These are phyloP conservation scores for Myriosclerotinia curreyana DNA, from an alignment of 2,329 filamentous ascomycete species.

Conservation along the genomic window DNA sequence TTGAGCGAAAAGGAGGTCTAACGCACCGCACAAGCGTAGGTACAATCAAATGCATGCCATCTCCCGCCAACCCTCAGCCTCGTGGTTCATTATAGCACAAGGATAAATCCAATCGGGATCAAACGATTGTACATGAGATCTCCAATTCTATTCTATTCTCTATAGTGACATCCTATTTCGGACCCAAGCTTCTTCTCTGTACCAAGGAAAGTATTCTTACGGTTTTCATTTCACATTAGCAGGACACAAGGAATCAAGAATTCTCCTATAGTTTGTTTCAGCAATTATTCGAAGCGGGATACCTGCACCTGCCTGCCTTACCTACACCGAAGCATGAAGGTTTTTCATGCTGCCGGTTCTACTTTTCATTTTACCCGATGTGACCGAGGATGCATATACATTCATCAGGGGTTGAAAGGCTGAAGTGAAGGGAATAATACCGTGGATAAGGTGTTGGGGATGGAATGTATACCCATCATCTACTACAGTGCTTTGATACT, in stretches of 20 bases:
- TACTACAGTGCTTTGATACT: background rate
- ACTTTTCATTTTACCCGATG: slow-evolving; percentile 10
- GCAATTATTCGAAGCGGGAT: slow-evolving; percentile 20
- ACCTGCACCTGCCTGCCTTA: slow-evolving; percentile 11
- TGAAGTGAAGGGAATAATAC: background rate
- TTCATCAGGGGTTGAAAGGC: slow-evolving; percentile 1
- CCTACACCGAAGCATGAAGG: slow-evolving; percentile 9
- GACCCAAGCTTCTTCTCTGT: background rate
- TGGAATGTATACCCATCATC: background rate
- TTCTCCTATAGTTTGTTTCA: slow-evolving; percentile 11
- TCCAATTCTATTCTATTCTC: background rate
- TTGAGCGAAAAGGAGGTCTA: slow-evolving; percentile 13
- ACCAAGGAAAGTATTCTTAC: background rate
- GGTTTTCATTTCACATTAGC: background rate
- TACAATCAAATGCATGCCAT: slow-evolving; percentile 23
- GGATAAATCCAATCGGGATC: background rate
- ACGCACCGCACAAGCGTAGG: slow-evolving; percentile 2
- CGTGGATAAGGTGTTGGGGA: slow-evolving; percentile 2
- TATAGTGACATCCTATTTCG: slow-evolving; percentile 5
- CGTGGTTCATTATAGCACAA: slow-evolving; percentile 7
- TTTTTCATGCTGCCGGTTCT: slow-evolving; percentile 14
- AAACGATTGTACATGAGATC: background rate
- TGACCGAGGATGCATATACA: slow-evolving; percentile 13
- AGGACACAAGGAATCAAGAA: slow-evolving; percentile 4
- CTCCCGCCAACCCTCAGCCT: slow-evolving; percentile 18